Evolutionary conservation across 129 eudicot species (phyloP), one percentile per base, ranked within the genome.

Genomic region (Gnaphalium uliginosum): DNA sequence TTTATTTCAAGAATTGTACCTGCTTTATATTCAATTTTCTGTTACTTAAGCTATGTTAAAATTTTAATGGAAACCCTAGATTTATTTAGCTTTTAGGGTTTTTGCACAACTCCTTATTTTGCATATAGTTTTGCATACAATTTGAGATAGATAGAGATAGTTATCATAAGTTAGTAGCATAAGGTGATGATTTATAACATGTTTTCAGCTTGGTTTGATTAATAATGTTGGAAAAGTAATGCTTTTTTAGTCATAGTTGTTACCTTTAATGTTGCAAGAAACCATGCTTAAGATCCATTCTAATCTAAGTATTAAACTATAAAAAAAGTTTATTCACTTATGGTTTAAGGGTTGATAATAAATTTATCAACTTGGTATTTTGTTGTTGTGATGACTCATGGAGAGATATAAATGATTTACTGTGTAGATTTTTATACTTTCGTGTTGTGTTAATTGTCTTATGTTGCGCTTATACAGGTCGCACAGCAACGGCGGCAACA

Each of bases 401-500:
- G 58, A 13, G n/a, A 17, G 58, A 6, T 51, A 19, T 51, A 51
- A 51, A 51, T 51, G 58, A 15, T 51, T 50, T 51, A 43, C 11
- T 15, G n/a, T 15, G 4, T 50, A 50, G 57, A 50, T n/a, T 4
- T 54, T 17, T 54, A 54, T 54, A 54, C 60, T 1, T 54, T 5
- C n/a, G 2, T 51, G 56, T 50, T 50, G 21, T 50, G 6, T 13
- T 18, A 50, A 50, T 50, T 33, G 39, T 46, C 19, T 29, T 54
- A 57, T 76, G 46, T 25, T 66, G 57, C 76, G n/a, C 33, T 72
- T 71, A 22, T 48, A 57, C 75, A 93, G 98, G 87, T 90, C 62
- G 71, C 88, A 58, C 79, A 81, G 82, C 83, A 86, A 30, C 86
- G 85, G 30, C 57, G 72, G 21, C 88, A 87, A 63, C 23, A 81